Base-by-base conservation (phyloP, 345 rosid genomes). In the Euphorbia pulcherrima region DNA sequence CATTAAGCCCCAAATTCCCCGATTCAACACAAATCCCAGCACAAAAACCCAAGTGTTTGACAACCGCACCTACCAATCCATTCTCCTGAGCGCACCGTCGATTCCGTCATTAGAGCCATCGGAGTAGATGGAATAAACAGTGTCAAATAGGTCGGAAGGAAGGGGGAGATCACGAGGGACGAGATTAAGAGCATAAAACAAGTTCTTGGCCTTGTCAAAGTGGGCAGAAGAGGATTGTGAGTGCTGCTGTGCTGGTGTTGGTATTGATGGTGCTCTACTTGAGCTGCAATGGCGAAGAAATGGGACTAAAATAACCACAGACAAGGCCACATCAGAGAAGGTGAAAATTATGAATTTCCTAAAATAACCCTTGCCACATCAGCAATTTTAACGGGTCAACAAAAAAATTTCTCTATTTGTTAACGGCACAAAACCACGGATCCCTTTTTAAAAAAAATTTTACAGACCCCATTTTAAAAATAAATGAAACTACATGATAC, bases 141-240 rank as follows among this genome's bases (percentile, higher is more conserved):
- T 52, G 71, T 78, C 69, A 74, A 82, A 74, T 27, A 95, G 81
- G 47, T 90, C 84, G 60, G 86, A 83, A 77, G 97, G 97, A 44
- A 94, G 74, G 52, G 97, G 97, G 73, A 94, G 92, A 83, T 90
- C 80, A 17, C 99, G 89, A 52, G 97, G 92, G 78, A 95, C 87
- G 74, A 84, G 81, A 71, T 83, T 88, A 69, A 95, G 90, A 64
- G 99, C 96, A 64, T 75, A 86, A 73, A 94, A 86, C 78, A 94
- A 77, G 57, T 96, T 83, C 78, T 88, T 90, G 8, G 96, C 76
- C 75, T 82, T 84, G 65, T 83, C 80, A 0, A 73, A 73, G 26
- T 74, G 76, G 65, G 83, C 87, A 8, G 73, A 51, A 24, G 83
- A 69, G 29, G 55, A 52, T 26, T 23, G 40, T 13, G 64, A 68